These are phyloP conservation scores for Solanum corneliomulleri DNA, from an alignment of 257 asterid genomes.

Conservation along the genomic window DNA sequence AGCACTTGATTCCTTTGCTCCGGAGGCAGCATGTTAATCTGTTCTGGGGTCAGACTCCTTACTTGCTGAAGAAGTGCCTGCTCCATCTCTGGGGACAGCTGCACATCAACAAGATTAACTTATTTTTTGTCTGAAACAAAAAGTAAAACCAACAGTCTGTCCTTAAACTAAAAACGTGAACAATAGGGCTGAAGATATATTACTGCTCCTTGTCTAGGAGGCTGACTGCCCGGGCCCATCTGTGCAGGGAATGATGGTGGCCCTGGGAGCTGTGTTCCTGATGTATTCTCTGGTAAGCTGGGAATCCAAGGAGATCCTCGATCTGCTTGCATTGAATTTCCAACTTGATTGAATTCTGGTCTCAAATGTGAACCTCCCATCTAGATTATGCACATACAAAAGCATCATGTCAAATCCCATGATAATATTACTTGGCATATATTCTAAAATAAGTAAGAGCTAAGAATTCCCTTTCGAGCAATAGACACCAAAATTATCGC, in stretches of 20 bases:
- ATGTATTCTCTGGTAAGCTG: slow-evolving; percentile 36
- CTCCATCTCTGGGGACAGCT: slow-evolving; percentile 88
- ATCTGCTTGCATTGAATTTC: slow-evolving; percentile 61
- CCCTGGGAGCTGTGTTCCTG: slow-evolving; percentile 43
- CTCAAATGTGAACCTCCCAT: slow-evolving; percentile 60
- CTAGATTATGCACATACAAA: slow-evolving; percentile 21
- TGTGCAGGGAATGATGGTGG: slow-evolving; percentile 47
- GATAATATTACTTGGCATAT: neutral
- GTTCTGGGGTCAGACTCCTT: slow-evolving; percentile 86
- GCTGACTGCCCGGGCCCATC: slow-evolving; percentile 60
- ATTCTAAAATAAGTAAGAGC: neutral
- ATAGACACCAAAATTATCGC: neutral
- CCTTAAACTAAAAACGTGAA: neutral
- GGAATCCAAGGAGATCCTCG: slow-evolving; percentile 57
- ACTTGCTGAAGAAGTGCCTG: slow-evolving; percentile 84
- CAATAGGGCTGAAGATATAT: neutral
- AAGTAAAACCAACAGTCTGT: neutral
- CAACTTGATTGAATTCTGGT: slow-evolving; percentile 63
- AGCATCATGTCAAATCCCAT: neutral
- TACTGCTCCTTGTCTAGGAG: slow-evolving; percentile 52
- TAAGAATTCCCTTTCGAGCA: neutral
- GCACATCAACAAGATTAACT: slow-evolving; percentile 9
- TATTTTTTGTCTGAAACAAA: neutral
- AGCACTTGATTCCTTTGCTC: slow-evolving; percentile 89
- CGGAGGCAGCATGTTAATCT: slow-evolving; percentile 70